Base-by-base conservation (phyloP, 306 rosid species). In the Cicer chorassanicum region DNA sequence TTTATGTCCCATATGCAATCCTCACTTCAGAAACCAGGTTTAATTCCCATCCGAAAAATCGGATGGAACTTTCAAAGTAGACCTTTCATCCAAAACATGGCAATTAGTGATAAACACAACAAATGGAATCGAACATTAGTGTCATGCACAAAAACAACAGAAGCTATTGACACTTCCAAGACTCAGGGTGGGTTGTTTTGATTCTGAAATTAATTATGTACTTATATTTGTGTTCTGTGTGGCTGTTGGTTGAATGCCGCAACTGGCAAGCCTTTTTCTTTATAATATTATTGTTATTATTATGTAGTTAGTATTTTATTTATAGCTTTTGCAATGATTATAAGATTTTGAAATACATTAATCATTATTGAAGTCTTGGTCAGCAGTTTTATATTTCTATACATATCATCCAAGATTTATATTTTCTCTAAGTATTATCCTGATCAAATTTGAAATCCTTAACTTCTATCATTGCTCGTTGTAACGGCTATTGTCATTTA, bases 101-200 rank as follows among this genome's bases (percentile, higher is more conserved):
- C 80, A 68, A 45, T 78, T 55, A 54, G 82, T 68, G 76, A 78
- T 55, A 90, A 83, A 85, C 83, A 69, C 56, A 75, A 60, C 81
- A 87, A 43, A 76, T 73, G 67, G 82, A 89, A 79, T 75, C 78
- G 74, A 62, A 61, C 81, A 16, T 78, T 62, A 12, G 80, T 86
- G 29, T 85, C 87, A 41, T 87, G 92, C 82, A 66, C 70, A 29
- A 91, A 93, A 80, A 69, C 88, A 66, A 80, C 92, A 2, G 93
- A 89, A 74, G 75, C 83, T 75, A 21, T 73, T 40, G 78, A 76
- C 67, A 50, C 78, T 70, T 46, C 85, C 19, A 81, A 84, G 24
- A 82, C 88, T 50, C 72, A 82, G 39, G 92, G 98, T 93, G 75
- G 78, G 88, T 42, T 66, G 18, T 74, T 57, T 65, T 61, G 18